phyloP scores from a whole-genome alignment of 176 grass and related monocot genomes.

The Musa itinerans region DNA sequence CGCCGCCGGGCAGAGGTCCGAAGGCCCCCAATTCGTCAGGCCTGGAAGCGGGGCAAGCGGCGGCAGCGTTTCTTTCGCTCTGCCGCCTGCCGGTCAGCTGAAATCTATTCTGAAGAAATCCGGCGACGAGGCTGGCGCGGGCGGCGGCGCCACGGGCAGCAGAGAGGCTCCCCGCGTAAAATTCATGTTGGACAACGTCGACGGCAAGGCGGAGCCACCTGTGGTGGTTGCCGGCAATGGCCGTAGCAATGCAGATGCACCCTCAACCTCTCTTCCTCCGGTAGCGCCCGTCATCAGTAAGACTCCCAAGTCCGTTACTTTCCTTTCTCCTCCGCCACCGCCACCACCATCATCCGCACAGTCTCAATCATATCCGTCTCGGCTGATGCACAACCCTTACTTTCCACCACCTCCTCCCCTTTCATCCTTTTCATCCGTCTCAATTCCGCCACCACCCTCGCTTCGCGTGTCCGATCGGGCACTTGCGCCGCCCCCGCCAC shows the following conservation, averaged over 20 bases:
- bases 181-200: slow-evolving; percentile 43
- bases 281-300: slow-evolving; percentile 7
- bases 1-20: slow-evolving; percentile 15
- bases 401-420: background rate
- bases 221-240: background rate
- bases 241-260: background rate
- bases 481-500: background rate
- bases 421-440: background rate
- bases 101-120: slow-evolving; percentile 81
- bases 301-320: slow-evolving; percentile 14
- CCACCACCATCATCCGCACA: slow-evolving; percentile 22
- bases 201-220: slow-evolving; percentile 29
- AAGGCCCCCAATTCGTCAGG: slow-evolving; percentile 26
- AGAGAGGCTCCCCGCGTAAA: slow-evolving; percentile 47
- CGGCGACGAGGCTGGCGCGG: slow-evolving; percentile 22
- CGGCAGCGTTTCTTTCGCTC: slow-evolving; percentile 14
- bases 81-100: slow-evolving; percentile 23
- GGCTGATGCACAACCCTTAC: slow-evolving; percentile 1
- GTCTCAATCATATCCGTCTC: background rate
- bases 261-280: background rate
- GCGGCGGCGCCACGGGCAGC: background rate
- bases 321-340: slow-evolving; percentile 11
- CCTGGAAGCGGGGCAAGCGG: slow-evolving; percentile 10
- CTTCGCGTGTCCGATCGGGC: background rate
- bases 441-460: slow-evolving; percentile 25